Evolutionary conservation across 2,329 filamentous ascomycete species (phyloP), one percentile per base, ranked within the genome.

Genomic region (Neonectria sp.): DNA sequence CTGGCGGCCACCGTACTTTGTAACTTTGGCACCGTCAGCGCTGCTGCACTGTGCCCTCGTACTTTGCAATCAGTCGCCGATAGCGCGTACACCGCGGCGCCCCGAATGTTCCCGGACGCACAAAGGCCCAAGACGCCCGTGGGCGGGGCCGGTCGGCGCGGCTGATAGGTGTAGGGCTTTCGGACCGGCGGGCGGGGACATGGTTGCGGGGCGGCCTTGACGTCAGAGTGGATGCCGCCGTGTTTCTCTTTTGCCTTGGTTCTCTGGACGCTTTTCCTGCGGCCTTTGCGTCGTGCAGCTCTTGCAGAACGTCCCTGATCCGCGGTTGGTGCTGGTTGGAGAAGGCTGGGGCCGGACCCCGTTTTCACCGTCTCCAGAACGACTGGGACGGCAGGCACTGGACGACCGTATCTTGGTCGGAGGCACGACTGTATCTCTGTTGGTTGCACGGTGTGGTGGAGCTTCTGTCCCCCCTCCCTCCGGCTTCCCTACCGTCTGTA

Each of bases 201-300:
- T 27, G 29, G 15, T 35, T 37, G 67, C 68, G 66, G 70, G 65
- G 60, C 60, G 12, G 25, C 0, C 11, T 69, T 79, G 77, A 80
- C 78, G 78, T 80, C 78, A 80, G 57, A 35, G 63, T 71, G 68
- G 74, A 45, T 45, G 17, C 21, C n/a, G 40, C 40, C n/a, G 17
- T 45, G 40, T 45, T 24, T 40, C 37, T 15, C n/a, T 11, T 13
- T 27, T 40, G 49, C 57, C 29, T 29, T 49, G 46, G 57, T 60
- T 35, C 35, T 29, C 57, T 52, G 31, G 56, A 25, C 25, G 13
- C n/a, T 46, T 56, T 31, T 55, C 27, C 31, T 55, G 51, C 51
- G 33, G 51, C 9, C n/a, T 55, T 31, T 55, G 51, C 17, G 40
- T 48, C 33, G 49, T 55, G 59, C 59, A 49, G 46, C 27, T 29